Evolutionary conservation across 2,329 filamentous ascomycete genomes (phyloP), one percentile per base, ranked within the genome.

Genomic region (Drechslerella coelobrocha): DNA sequence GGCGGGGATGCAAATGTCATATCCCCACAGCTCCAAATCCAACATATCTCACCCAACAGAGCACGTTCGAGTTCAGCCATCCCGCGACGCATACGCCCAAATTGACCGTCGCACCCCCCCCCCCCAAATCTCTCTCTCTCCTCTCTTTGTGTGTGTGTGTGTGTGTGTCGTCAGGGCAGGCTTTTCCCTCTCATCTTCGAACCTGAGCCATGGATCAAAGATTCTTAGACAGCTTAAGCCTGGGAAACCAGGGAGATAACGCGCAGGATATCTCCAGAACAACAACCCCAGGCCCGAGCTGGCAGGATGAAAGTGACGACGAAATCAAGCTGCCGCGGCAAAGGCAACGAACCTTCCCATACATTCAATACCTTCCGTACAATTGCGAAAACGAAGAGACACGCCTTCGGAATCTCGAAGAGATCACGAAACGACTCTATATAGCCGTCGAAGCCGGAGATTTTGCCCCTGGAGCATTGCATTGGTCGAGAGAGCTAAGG

Each of bases 401-500:
- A 79, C 86, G 92, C 73, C 88, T 95, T 78, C 84, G 84, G 54
- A 91, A 92, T 72, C 82, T 99, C 50, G 84, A 89, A 48, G 91
- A 92, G 78, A 97, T 97, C 75, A 84, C 97, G 75, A 94, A 92
- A 78, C 90, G 96, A 77, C 88, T 99, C 27, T 97, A 96, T 79
- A 90, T 97, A 75, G 86, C 93, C 63, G 84, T 99, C 73, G 89
- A 92, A 78, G 89, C 94, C 2, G 92, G 96, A 74, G 94, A 99
- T 79, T 97, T 97, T 79, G 88, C 89, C 23, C 91, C 93, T 0
- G 94, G 94, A 31, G 94, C 93, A 26, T 84, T 96, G 72, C 93
- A 99, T 80, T 99, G 94, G 94, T 97, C 94, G 14, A 88, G 93
- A 75, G 94, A 99, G 84, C 88, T 99, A 51, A 87, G 92, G 77